phyloP scores from a whole-genome alignment of 75 land plant genomes.

The Selaginella tamariscina region DNA sequence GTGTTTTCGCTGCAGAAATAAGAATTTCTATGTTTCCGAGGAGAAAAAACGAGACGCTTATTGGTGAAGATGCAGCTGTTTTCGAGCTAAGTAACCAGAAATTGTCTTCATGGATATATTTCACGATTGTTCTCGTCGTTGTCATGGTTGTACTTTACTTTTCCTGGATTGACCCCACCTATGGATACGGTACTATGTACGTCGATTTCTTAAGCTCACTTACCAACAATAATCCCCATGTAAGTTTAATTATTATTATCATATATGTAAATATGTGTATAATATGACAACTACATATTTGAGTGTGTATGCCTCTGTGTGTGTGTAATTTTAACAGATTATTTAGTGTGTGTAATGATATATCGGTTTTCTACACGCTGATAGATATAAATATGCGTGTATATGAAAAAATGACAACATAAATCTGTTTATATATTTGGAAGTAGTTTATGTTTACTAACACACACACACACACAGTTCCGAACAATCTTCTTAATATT shows the following conservation, averaged over 20 bases:
- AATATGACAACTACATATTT: neutral
- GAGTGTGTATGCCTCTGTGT: conserved; percentile 4
- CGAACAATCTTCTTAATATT: too few species aligned
- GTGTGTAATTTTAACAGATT: too few species aligned
- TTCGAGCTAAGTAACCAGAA: conserved; percentile 60
- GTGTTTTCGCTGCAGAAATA: too few species aligned
- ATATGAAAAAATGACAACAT: too few species aligned
- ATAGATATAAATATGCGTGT: conserved; percentile 5
- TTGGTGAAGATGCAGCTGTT: conserved; percentile 81
- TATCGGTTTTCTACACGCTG: too few species aligned
- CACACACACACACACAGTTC: too few species aligned
- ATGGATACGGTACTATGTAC: conserved; percentile 63
- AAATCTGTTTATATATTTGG: too few species aligned
- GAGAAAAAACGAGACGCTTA: too few species aligned
- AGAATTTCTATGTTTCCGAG: too few species aligned
- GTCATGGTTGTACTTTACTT: conserved; percentile 51
- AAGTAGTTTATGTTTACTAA: too few species aligned
- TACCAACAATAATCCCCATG: conserved; percentile 58
- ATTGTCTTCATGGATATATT: conserved; percentile 68
- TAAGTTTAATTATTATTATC: neutral
- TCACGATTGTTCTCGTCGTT: conserved; percentile 43
- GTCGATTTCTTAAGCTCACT: conserved; percentile 40
- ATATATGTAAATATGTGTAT: neutral
- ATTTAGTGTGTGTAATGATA: too few species aligned
- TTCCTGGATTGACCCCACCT: conserved; percentile 61